Base-by-base conservation (phyloP, 257 asterid genomes). In the Echites panduratus region DNA sequence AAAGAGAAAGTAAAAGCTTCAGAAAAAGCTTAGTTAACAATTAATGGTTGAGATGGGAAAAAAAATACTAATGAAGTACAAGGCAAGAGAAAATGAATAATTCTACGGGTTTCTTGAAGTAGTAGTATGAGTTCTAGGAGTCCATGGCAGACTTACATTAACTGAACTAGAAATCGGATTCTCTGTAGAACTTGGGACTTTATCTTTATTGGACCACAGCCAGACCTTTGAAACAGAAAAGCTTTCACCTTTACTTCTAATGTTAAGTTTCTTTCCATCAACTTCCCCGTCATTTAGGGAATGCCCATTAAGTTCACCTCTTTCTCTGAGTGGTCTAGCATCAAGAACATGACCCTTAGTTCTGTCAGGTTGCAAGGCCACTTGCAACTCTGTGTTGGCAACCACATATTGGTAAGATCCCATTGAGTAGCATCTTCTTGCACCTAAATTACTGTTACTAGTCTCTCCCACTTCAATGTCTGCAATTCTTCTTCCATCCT, bases 191-290 rank as follows among this genome's bases (percentile, higher is more conserved):
- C 69, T 78, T 50, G 82, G 79, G 73, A 84, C 80, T 80, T 84
- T 89, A 82, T 88, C 93, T 80, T 90, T 89, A 84, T 87, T 95
- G 81, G 98, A 87, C 98, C 99, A 95, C 44, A 85, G 68, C 99
- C 99, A 95, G 19, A 92, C 93, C 86, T 95, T 95, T 75, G 99
- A 95, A 81, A 92, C 92, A 74, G 98, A 92, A 82, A 92, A 92
- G 86, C 99, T 95, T 75, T 95, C 99, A 76, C 95, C 95, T 87
- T 84, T 93, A 86, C 83, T 86, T 74, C 95, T 83, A 38, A 75
- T 77, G 80, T 83, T 86, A 76, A 94, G 87, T 72, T 68, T 95
- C 90, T 95, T 95, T 74, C 86, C 93, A 66, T 79, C 84, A 65
- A 56, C 66, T 69, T 71, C 97, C 20, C 73, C 91, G 70, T 81